These are phyloP conservation scores for Gossypium lobatum DNA, from an alignment of 441 rosid species.

Conservation along the genomic window DNA sequence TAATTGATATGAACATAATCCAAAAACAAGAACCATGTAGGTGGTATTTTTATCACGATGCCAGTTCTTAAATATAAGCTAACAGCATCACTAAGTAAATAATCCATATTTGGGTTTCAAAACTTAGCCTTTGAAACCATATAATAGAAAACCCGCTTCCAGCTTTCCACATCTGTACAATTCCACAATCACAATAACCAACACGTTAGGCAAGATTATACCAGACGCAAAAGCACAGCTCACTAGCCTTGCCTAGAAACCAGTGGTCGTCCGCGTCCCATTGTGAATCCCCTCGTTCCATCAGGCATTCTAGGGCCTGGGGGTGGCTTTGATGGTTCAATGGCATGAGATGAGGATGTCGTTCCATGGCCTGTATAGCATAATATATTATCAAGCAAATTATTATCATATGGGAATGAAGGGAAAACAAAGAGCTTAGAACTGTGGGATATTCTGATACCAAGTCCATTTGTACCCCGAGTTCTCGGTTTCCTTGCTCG, in stretches of 20 bases:
- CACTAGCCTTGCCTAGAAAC: conserved; percentile 20
- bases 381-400: neutral
- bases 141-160: neutral
- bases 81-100: neutral
- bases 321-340: conserved; percentile 67
- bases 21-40: neutral
- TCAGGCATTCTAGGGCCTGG: conserved; percentile 99
- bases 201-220: neutral
- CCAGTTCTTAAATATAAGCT: neutral
- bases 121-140: neutral
- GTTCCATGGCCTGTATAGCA: conserved; percentile 57
- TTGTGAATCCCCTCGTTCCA: conserved; percentile 88
- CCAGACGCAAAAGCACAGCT: neutral
- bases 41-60: neutral
- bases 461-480: conserved; percentile 40
- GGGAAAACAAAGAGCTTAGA: neutral
- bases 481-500: conserved; percentile 45
- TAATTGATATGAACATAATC: conserved; percentile 1
- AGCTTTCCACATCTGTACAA: conserved; percentile 15
- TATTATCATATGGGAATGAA: neutral
- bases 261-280: conserved; percentile 76
- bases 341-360: conserved; percentile 29
- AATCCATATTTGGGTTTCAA: neutral
- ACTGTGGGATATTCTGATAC: conserved; percentile 18
- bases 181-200: neutral